Evolutionary conservation across 257 asterid species (phyloP).

Genomic region (Nyctanthes arbortristis): DNA sequence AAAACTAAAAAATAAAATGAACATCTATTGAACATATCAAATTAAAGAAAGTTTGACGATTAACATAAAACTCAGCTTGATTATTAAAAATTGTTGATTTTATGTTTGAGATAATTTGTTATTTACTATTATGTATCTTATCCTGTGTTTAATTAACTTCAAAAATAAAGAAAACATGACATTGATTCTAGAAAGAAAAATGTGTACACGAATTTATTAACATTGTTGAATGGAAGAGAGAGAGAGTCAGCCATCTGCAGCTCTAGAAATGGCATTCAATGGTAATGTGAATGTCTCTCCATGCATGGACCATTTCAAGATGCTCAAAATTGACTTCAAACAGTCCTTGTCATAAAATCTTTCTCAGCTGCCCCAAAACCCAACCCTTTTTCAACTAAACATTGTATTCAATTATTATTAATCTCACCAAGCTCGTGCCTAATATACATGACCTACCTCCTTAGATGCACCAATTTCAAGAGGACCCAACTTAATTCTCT

Average conservation of each 20-base stretch:
- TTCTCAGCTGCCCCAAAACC: neutral
- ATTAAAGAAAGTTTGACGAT: too few relatives aligned
- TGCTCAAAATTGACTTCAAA: neutral
- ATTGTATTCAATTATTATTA: too few relatives aligned
- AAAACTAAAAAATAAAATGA: too few relatives aligned
- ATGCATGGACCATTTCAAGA: neutral
- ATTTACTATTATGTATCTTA: too few relatives aligned
- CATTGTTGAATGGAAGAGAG: neutral
- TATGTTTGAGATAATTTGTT: too few relatives aligned
- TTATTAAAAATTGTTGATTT: too few relatives aligned
- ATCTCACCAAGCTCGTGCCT: too few relatives aligned
- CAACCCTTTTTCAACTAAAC: neutral
- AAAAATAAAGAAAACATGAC: neutral
- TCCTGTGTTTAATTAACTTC: too few relatives aligned
- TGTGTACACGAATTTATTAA: neutral
- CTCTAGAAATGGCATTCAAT: neutral
- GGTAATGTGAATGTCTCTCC: neutral
- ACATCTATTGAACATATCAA: too few relatives aligned
- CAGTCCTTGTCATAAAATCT: neutral
- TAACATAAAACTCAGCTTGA: too few relatives aligned
- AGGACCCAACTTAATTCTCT: too few relatives aligned
- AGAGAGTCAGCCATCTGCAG: neutral
- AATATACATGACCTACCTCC: neutral
- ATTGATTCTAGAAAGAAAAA: neutral
- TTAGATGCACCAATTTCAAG: neutral